These are phyloP conservation scores for Vitis hybrid DNA, from an alignment of 177 flowering plant species.

Conservation along the genomic window DNA sequence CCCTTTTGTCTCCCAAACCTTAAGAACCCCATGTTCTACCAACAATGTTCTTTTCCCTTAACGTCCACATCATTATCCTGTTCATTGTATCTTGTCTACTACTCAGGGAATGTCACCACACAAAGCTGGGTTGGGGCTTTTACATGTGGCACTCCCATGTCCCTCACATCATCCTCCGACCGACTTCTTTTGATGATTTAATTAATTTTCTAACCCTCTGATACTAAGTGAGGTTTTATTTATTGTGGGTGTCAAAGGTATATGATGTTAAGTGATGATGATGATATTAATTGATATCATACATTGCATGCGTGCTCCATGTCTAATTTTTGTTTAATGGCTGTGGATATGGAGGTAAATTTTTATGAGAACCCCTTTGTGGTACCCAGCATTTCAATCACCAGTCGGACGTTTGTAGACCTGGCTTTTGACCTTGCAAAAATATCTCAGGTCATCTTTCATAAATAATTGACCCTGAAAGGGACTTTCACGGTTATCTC, in stretches of 20 bases:
- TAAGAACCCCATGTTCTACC: slow-evolving; percentile 28
- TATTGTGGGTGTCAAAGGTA: no score
- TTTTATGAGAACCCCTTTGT: no score
- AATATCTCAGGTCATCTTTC: no score
- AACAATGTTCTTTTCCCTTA: not conserved
- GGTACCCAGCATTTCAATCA: no score
- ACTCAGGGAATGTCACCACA: not conserved
- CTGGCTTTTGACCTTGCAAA: no score
- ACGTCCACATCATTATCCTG: slow-evolving; percentile 12
- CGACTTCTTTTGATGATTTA: not conserved
- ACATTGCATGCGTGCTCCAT: not conserved
- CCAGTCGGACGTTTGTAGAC: no score
- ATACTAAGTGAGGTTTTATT: no score
- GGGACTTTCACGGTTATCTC: no score
- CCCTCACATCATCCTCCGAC: not conserved
- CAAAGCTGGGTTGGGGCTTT: slow-evolving; percentile 5
- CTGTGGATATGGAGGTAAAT: no score
- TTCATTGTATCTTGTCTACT: slow-evolving; percentile 6
- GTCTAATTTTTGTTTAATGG: not conserved
- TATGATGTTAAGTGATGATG: not conserved
- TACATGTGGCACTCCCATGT: slow-evolving; percentile 14
- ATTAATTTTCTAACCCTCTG: not conserved
- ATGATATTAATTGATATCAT: not conserved
- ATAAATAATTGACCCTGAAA: no score
- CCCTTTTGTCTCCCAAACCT: slow-evolving; percentile 20